Evolutionary conservation across 2,329 filamentous ascomycete species (phyloP).

Genomic region (Aspergillus sp.): DNA sequence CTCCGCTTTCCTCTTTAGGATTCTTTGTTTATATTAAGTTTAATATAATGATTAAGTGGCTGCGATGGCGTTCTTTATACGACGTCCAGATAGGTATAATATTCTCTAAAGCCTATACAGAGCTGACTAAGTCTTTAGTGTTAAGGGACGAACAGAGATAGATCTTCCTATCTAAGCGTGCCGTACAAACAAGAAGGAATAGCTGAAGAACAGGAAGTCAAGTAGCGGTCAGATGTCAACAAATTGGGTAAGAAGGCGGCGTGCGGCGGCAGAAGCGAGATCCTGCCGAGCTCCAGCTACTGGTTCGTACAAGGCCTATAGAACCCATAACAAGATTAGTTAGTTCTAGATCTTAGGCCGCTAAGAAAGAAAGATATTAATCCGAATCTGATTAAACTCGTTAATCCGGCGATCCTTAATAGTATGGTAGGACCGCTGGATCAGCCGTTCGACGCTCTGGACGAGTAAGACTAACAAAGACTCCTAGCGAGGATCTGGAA

Average conservation of each 20-base stretch:
- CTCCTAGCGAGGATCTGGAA: background rate
- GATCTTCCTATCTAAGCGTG: too few species aligned
- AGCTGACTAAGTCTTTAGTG: background rate
- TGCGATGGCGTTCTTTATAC: too few species aligned
- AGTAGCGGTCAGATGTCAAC: too few species aligned
- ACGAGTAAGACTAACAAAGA: background rate
- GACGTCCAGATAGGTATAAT: background rate
- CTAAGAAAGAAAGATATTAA: conserved; percentile 1
- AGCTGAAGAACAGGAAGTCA: too few species aligned
- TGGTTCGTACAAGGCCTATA: too few species aligned
- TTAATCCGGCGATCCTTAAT: background rate
- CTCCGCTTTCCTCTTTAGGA: background rate
- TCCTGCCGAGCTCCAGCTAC: too few species aligned
- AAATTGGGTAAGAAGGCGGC: too few species aligned
- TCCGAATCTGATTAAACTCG: conserved; percentile 3
- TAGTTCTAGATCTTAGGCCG: background rate
- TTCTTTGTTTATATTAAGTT: background rate
- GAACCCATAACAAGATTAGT: too few species aligned
- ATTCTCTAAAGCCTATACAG: background rate
- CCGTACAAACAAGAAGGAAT: too few species aligned
- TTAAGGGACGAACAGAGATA: too few species aligned
- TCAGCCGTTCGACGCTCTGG: background rate
- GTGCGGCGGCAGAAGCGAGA: too few species aligned
- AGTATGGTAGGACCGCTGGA: background rate
- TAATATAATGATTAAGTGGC: background rate